Conservation (phyloP, 441 rosid species). For the Sinapis alba region DNA sequence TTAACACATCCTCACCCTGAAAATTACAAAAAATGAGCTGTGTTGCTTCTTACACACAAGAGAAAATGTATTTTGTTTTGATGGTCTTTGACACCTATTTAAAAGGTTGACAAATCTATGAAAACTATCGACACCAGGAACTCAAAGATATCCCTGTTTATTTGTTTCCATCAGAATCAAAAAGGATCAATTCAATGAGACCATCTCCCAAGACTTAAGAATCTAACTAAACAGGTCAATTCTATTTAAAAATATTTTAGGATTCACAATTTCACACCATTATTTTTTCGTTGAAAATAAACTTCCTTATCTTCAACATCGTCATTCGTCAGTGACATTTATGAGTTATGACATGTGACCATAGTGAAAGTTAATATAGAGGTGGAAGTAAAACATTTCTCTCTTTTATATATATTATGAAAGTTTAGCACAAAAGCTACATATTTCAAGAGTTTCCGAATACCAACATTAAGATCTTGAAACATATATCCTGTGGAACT, state of each 20-base stretch:
- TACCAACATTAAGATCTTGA: neutral
- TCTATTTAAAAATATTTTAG: neutral
- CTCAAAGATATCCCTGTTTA: neutral
- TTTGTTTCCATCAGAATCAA: neutral
- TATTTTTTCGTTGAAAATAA: neutral
- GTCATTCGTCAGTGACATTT: neutral
- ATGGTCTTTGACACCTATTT: neutral
- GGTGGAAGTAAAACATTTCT: neutral
- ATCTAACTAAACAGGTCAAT: neutral
- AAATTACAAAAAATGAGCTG: neutral
- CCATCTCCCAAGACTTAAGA: neutral
- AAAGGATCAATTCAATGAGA: neutral
- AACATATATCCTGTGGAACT: neutral
- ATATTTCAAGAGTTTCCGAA: neutral
- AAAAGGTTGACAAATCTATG: neutral
- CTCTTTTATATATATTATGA: neutral
- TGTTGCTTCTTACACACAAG: neutral
- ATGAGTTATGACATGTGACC: neutral
- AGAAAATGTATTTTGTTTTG: neutral
- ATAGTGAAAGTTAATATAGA: neutral
- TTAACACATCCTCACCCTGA: neutral
- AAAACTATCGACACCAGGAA: slow-evolving; percentile 5
- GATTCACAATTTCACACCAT: neutral
- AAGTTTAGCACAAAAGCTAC: neutral
- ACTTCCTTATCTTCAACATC: neutral